Evolutionary conservation across 805 yeast genomes (phyloP), one percentile per base, ranked within the genome.

Genomic region (Zygosaccharomyces pseudorouxii): DNA sequence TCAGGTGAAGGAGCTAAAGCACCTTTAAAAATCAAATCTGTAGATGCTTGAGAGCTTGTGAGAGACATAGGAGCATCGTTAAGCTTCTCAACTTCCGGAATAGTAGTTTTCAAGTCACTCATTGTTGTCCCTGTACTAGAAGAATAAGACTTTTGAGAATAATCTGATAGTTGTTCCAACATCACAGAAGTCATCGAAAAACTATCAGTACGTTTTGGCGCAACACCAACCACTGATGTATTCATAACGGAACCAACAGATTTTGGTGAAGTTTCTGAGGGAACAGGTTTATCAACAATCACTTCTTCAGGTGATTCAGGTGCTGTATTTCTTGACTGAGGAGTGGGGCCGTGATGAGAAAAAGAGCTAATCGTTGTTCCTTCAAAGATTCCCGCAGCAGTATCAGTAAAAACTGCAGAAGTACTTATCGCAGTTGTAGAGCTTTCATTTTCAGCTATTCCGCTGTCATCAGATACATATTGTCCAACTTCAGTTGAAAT

Each of bases 271-370:
- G 12, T 38, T 6, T 38, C 42, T n/a, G n/a, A 9, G 19, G 30
- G 16, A 22, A 12, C 7, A 14, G 14, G 12, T n/a, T 22, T 4
- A 22, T 23, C 31, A 12, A 29, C 12, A 14, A 12, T 28, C 9
- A 11, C 29, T 22, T 28, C 22, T 38, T 20, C 18, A 12, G 3
- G 28, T 14, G 43, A 29, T 28, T 23, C 38, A 14, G 20, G 11
- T n/a, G 30, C 28, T 7, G 6, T 25, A 19, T 41, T n/a, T 5
- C 43, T 40, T n/a, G 36, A 20, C 14, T 40, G 27, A 27, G 43
- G 43, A 28, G 43, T 40, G 7, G 43, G 27, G 8, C 43, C 43
- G 18, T 40, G 35, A 18, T 40, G 43, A n/a, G 43, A 40, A 10
- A 40, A 40, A 28, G 43, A 29, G 18, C 16, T 40, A 16, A 40